A percentile compares a stretch with the other conserved stretches of the same genome.
Conservation (phyloP, 2,329 filamentous ascomycete genomes). For the Colletotrichum kahawae region DNA sequence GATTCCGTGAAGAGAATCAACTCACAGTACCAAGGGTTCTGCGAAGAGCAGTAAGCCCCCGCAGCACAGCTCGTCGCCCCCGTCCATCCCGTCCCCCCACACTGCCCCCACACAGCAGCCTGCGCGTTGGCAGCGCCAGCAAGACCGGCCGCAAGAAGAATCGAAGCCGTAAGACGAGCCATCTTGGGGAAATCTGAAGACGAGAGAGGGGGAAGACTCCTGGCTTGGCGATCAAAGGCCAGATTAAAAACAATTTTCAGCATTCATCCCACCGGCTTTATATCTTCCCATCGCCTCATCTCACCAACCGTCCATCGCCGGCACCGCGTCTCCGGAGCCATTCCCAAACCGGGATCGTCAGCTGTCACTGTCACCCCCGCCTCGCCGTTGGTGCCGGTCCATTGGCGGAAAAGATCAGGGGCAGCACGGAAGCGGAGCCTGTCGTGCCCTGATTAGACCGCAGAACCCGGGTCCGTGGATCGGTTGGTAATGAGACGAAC, state of each 20-base stretch:
- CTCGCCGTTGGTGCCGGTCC: not conserved
- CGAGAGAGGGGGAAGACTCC: not conserved
- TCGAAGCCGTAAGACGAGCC: not conserved
- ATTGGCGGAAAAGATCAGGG: constrained; percentile 16
- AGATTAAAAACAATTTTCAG: not conserved
- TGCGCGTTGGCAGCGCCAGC: constrained; percentile 3
- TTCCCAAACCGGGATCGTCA: not conserved
- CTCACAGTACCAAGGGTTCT: constrained; percentile 53
- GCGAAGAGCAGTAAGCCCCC: constrained; percentile 40
- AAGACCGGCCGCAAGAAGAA: not conserved
- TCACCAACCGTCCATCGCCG: not conserved
- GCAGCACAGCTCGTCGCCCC: constrained; percentile 44
- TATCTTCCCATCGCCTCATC: not conserved
- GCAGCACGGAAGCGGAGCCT: not conserved
- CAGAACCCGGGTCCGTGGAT: not conserved
- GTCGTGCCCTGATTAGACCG: not conserved
- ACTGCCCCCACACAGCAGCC: constrained; percentile 36
- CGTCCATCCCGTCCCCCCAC: constrained; percentile 43
- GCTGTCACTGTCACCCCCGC: not conserved
- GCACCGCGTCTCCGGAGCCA: not conserved
- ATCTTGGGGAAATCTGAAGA: not conserved
- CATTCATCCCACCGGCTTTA: not conserved
- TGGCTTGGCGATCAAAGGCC: not conserved
- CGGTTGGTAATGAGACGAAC: not conserved
- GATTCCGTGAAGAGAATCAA: constrained; percentile 26